A percentile compares a stretch with the other conserved stretches of the same genome.
phyloP scores from a whole-genome alignment of 495 filamentous ascomycete genomes.

The Penicillium coprophilum region DNA sequence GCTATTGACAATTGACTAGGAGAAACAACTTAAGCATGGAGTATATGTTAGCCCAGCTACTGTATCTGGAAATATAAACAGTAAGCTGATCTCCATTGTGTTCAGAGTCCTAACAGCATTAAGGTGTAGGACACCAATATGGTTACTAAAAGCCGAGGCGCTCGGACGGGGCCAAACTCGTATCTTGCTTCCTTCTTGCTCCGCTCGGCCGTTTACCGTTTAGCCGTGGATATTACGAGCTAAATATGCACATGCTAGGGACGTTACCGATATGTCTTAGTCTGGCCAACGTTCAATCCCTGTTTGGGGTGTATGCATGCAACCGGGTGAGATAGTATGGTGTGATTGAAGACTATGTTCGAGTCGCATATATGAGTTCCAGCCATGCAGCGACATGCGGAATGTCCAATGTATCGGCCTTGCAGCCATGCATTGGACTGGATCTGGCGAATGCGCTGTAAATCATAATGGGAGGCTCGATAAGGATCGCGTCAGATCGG shows the following conservation, averaged over 20 bases:
- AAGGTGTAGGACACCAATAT: background rate
- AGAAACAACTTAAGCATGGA: background rate
- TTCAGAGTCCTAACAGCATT: background rate
- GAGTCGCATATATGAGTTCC: background rate
- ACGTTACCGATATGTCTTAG: background rate
- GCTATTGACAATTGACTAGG: background rate
- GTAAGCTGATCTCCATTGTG: background rate
- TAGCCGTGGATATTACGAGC: conserved; percentile 1
- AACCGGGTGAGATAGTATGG: background rate
- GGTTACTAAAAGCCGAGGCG: background rate
- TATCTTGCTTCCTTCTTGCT: background rate
- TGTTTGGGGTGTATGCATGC: background rate
- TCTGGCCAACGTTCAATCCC: background rate
- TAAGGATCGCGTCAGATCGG: conserved; percentile 20
- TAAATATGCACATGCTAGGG: background rate
- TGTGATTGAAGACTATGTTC: background rate
- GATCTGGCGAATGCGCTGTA: background rate
- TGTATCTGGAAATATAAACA: background rate
- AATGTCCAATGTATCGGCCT: background rate
- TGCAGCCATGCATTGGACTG: background rate
- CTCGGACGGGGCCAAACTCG: conserved; percentile 9
- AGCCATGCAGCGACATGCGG: background rate
- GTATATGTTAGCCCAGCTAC: background rate
- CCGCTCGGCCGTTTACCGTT: background rate
- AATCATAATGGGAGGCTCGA: conserved; percentile 10